phyloP scores from a whole-genome alignment of 148 eudicot species.

The Heliosperma pusillum region DNA sequence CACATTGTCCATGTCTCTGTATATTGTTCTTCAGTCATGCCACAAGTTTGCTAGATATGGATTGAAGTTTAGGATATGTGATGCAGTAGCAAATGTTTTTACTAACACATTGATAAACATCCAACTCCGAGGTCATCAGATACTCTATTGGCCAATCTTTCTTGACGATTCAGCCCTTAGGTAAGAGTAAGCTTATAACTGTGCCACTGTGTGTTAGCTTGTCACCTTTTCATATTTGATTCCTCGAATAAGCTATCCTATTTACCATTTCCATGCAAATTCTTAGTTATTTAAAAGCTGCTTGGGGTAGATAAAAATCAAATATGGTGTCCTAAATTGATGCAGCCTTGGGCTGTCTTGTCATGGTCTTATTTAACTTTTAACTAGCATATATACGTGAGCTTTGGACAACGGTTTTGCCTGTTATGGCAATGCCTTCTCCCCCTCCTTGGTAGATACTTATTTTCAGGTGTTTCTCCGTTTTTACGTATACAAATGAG shows the following conservation, averaged over 20 bases:
- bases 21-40: slow-evolving; percentile 53
- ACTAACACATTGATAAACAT: slow-evolving; percentile 53
- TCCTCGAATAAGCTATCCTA: neutral
- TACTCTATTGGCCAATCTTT: slow-evolving; percentile 76
- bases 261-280: neutral
- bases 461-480: neutral
- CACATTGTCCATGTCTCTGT: slow-evolving; percentile 56
- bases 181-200: slow-evolving; percentile 32
- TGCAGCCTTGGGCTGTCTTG: neutral
- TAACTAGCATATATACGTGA: neutral
- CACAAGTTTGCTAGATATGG: slow-evolving; percentile 39
- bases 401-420: neutral
- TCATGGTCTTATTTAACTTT: neutral
- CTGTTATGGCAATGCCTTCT: neutral
- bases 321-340: neutral
- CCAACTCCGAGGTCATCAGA: slow-evolving; percentile 64
- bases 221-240: slow-evolving; percentile 4
- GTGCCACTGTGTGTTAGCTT: neutral
- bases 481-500: neutral
- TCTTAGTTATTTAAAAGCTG: neutral
- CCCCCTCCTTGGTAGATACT: neutral
- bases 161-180: slow-evolving; percentile 59
- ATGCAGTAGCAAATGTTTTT: slow-evolving; percentile 41
- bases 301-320: neutral
- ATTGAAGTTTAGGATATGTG: slow-evolving; percentile 32